Conservation (phyloP, 768 basidiomycete species). For the Suillus subluteus region DNA sequence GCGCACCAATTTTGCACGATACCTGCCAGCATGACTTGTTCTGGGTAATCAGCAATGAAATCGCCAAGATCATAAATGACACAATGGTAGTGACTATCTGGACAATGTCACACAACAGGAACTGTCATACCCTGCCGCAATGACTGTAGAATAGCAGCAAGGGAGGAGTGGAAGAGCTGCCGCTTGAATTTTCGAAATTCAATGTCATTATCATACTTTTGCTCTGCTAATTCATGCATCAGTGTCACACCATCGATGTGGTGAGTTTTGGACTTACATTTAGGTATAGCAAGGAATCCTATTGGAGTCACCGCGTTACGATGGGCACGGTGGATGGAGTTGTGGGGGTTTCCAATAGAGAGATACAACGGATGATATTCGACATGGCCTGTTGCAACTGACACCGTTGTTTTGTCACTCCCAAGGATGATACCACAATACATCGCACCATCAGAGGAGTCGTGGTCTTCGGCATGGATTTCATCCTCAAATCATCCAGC, state of each 20-base stretch:
- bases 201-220: slow-evolving; percentile 3
- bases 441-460: slow-evolving; percentile 34
- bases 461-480: slow-evolving; percentile 24
- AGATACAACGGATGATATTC: slow-evolving; percentile 43
- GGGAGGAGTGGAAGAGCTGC: slow-evolving; percentile 32
- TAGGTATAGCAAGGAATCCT: slow-evolving; percentile 34
- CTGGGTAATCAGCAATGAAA: slow-evolving; percentile 46
- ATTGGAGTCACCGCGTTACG: slow-evolving; percentile 26
- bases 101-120: slow-evolving; percentile 28
- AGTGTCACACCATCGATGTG: neutral
- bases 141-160: slow-evolving; percentile 24
- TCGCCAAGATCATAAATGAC: slow-evolving; percentile 38
- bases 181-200: slow-evolving; percentile 26
- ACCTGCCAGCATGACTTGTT: slow-evolving; percentile 38
- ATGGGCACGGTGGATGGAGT: slow-evolving; percentile 24
- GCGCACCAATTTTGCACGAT: slow-evolving; percentile 42
- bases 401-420: slow-evolving; percentile 47
- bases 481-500: too few relatives aligned
- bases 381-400: slow-evolving; percentile 42
- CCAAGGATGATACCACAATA: slow-evolving; percentile 37
- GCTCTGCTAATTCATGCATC: slow-evolving; percentile 11
- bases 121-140: slow-evolving; percentile 31
- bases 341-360: slow-evolving; percentile 30
- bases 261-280: slow-evolving; percentile 24
- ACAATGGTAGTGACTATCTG: slow-evolving; percentile 35